Conservation (phyloP, 306 rosid genomes). For the Vigna radiata region DNA sequence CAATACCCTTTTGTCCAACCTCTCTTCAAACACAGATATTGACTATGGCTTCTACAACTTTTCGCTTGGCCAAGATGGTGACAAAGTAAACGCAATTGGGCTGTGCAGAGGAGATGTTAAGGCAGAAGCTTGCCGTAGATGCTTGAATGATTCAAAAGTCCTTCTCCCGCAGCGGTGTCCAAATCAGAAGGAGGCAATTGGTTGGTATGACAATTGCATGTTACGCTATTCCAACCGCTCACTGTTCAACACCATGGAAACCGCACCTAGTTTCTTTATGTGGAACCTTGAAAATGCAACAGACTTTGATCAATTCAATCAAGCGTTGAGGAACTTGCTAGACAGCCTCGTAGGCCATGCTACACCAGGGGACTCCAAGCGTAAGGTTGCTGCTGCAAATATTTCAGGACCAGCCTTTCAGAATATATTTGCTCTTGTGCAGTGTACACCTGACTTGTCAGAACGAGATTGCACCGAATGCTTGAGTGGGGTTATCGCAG, state of each 20-base stretch:
- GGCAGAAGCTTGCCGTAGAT: conserved; percentile 1
- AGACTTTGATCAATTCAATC: background rate
- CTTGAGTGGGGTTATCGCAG: background rate
- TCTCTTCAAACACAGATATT: conserved; percentile 5
- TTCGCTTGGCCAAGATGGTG: background rate
- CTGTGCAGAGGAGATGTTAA: conserved; percentile 26
- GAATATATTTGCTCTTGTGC: conserved; percentile 1
- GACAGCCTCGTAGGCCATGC: background rate
- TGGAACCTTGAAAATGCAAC: background rate
- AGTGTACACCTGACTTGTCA: conserved; percentile 28
- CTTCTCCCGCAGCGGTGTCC: conserved; percentile 12
- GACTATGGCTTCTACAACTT: conserved; percentile 29
- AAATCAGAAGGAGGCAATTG: conserved; percentile 24
- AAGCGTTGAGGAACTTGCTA: conserved; percentile 12
- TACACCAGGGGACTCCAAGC: background rate
- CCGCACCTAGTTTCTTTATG: background rate
- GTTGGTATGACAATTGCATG: conserved; percentile 24
- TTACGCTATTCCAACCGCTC: conserved; percentile 26
- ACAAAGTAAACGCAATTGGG: conserved; percentile 23
- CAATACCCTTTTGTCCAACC: conserved; percentile 11
- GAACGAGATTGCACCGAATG: background rate
- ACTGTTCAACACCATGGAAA: background rate
- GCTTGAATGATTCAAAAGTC: conserved; percentile 18
- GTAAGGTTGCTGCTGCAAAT: conserved; percentile 24
- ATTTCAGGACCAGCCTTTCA: conserved; percentile 13